A percentile compares a stretch with the other conserved stretches of the same genome.
Conservation (phyloP, 2,329 filamentous ascomycete species). For the Penicillium sp. region DNA sequence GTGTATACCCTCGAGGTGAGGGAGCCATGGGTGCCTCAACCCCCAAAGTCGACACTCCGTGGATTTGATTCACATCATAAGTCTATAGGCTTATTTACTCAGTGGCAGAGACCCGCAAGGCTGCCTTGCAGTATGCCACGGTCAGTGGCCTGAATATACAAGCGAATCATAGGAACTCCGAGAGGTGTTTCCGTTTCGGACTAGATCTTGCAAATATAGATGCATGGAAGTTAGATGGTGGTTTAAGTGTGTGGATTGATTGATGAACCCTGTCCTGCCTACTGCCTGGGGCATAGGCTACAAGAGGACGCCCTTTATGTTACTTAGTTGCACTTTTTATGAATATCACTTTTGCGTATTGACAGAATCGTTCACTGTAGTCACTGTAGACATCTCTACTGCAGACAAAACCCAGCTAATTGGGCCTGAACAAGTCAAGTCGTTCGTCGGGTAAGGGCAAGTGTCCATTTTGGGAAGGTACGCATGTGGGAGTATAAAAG, state of each 20-base stretch:
- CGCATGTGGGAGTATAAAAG: background rate
- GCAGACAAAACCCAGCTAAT: background rate
- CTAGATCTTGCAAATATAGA: background rate
- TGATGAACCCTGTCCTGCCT: background rate
- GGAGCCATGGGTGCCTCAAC: background rate
- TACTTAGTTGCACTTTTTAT: background rate
- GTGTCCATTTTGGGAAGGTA: background rate
- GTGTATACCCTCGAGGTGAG: background rate
- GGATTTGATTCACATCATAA: background rate
- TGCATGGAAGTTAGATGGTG: slow-evolving; percentile 2
- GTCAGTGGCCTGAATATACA: background rate
- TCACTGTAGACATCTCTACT: background rate
- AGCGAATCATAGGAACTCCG: background rate
- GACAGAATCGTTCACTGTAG: too few relatives aligned
- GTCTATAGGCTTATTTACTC: background rate
- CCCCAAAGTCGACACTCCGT: background rate
- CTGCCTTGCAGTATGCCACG: background rate
- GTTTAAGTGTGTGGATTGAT: slow-evolving; percentile 1
- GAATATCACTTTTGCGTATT: slow-evolving; percentile 1
- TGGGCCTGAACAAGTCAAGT: background rate
- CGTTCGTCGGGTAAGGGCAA: background rate
- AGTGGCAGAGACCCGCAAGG: background rate
- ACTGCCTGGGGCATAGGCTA: slow-evolving; percentile 6
- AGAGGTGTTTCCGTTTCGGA: background rate
- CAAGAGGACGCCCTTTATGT: background rate